Evolutionary conservation across 176 grass and related monocot genomes (phyloP), one percentile per base, ranked within the genome.

Genomic region (Areca catechu): DNA sequence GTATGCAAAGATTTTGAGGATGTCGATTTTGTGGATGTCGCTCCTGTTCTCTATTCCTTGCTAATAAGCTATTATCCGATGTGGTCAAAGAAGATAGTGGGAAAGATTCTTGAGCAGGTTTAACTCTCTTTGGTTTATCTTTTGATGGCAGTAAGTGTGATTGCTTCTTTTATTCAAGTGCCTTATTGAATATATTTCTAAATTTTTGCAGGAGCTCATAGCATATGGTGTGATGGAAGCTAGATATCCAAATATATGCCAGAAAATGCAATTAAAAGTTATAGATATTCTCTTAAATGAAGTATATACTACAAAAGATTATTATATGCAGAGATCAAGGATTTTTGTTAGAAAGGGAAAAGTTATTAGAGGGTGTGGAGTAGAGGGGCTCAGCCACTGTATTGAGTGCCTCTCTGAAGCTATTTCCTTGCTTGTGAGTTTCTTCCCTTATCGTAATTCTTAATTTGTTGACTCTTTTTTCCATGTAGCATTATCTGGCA

Each of bases 61-160:
- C 77, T 90, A 53, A 29, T 74, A 60, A 57, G 57, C 53, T 49
- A 67, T 22, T 15, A 19, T 2, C 58, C 72, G 54, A 67, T 63
- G 49, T 82, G 76, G 54, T 64, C 92, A 60, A 81, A 52, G 50
- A 79, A 82, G 50, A 65, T 67, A 60, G 53, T 80, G 53, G 80
- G 92, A 30, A 90, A 73, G 70, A 82, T 96, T 49, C 58, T 96
- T 64, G 92, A 90, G 59, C 83, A 90, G 83, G 92, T 96, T 63
- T 16, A 16, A 24, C 43, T 54, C 48, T 54, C 58, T 1, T 74
- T 77, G 74, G 58, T 4, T 70, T 58, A 66, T 47, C 20, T 60
- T 58, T 75, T 49, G 74, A 4, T 37, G 16, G 34, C 24, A 19
- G 16, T 68, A 17, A 43, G 50, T 29, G 73, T 16, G 58, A 15